Evolutionary conservation across 2,329 filamentous ascomycete genomes (phyloP).

Genomic region (Elsinoe perseae): DNA sequence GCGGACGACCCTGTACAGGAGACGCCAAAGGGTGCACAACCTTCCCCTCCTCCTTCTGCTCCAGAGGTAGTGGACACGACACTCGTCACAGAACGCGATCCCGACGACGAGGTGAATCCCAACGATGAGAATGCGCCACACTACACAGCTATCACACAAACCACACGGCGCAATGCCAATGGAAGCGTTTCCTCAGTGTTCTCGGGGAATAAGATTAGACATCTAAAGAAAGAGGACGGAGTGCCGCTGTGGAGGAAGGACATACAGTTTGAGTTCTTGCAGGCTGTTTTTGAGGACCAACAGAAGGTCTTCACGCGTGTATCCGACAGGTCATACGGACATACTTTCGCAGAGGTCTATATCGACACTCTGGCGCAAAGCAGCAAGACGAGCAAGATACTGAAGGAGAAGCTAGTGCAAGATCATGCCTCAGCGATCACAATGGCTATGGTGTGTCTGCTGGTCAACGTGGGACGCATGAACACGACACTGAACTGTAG

Average conservation of each 20-base stretch:
- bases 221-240: slow-evolving; percentile 82
- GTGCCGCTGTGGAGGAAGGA: slow-evolving; percentile 80
- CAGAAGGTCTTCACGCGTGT: slow-evolving; percentile 79
- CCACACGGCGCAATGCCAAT: slow-evolving; percentile 54
- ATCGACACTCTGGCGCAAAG: slow-evolving; percentile 98
- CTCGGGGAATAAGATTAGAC: slow-evolving; percentile 68
- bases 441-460: slow-evolving; percentile 98
- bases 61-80: background rate
- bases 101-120: slow-evolving; percentile 14
- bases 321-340: slow-evolving; percentile 68
- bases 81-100: slow-evolving; percentile 5
- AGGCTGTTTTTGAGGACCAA: slow-evolving; percentile 69
- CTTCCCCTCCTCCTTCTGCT: slow-evolving; percentile 2
- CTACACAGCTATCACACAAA: slow-evolving; percentile 44
- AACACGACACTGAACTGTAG: slow-evolving; percentile 96
- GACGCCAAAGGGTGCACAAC: slow-evolving; percentile 5
- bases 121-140: slow-evolving; percentile 26
- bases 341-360: slow-evolving; percentile 86
- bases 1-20: slow-evolving; percentile 22
- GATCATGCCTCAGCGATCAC: slow-evolving; percentile 88
- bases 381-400: slow-evolving; percentile 97
- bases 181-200: slow-evolving; percentile 60
- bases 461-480: slow-evolving; percentile 97
- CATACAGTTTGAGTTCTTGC: slow-evolving; percentile 82
- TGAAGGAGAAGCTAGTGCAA: slow-evolving; percentile 90